Evolutionary conservation across 176 grass and related monocot genomes (phyloP).

Genomic region (Calamus simplicifolius): DNA sequence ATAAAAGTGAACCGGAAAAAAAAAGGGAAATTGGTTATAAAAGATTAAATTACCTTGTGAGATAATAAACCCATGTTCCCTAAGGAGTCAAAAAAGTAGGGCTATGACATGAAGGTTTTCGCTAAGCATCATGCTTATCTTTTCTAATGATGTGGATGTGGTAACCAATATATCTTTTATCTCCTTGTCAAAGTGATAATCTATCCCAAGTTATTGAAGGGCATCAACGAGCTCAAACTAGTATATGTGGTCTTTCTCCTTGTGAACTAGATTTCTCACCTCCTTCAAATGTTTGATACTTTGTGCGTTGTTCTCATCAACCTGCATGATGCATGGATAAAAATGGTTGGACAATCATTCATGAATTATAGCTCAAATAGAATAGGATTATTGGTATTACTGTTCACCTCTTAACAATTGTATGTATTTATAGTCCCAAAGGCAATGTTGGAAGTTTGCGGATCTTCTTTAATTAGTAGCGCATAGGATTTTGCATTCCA

Average conservation of each 20-base stretch:
- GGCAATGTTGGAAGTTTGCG: no score
- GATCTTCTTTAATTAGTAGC: no score
- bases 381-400: no score
- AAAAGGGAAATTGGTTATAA: neutral
- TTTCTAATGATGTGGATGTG: constrained; percentile 9
- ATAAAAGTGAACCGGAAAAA: no score
- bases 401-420: no score
- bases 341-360: no score
- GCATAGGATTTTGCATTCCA: no score
- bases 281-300: neutral
- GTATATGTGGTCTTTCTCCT: neutral
- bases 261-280: constrained; percentile 14
- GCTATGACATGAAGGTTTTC: constrained; percentile 20
- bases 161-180: constrained; percentile 1
- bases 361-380: no score
- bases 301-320: no score
- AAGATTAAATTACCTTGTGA: constrained; percentile 22
- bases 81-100: constrained; percentile 35
- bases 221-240: constrained; percentile 16
- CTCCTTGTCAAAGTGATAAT: constrained; percentile 37
- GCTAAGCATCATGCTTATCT: neutral
- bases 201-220: constrained; percentile 38
- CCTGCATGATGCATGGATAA: no score
- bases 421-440: no score
- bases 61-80: constrained; percentile 17